Conservation (phyloP, 1,139 yeast species). For the Chernovozyma aurita region DNA sequence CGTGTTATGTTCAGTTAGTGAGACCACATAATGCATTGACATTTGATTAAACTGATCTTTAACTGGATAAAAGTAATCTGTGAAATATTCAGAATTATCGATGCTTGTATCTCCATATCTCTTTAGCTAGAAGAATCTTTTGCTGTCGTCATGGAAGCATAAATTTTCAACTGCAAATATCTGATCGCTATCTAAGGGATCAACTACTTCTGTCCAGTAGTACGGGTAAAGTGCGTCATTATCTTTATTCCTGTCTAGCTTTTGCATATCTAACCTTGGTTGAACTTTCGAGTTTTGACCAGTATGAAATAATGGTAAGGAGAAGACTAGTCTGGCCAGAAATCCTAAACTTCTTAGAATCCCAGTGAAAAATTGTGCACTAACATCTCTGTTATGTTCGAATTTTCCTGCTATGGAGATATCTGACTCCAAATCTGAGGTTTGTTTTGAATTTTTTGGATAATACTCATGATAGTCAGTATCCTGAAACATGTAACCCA, state of each 20-base stretch:
- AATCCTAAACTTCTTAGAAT: conserved; percentile 29
- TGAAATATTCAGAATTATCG: conserved; percentile 4
- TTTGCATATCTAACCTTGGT: conserved; percentile 21
- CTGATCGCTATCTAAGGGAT: conserved; percentile 26
- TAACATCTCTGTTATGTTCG: conserved; percentile 34
- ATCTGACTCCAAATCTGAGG: conserved; percentile 13
- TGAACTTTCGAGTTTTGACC: conserved; percentile 14
- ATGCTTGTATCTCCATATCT: conserved; percentile 10
- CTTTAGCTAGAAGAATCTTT: conserved; percentile 20
- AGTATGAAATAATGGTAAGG: conserved; percentile 26
- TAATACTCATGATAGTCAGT: conserved; percentile 14
- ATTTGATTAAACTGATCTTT: conserved; percentile 25
- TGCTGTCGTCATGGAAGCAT: conserved; percentile 29
- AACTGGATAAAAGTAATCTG: conserved; percentile 21
- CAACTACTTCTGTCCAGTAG: conserved; percentile 37
- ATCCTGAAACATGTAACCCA: conserved; percentile 24
- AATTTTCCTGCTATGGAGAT: conserved; percentile 20
- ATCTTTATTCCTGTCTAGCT: conserved; percentile 25
- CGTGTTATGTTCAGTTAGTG: conserved; percentile 16
- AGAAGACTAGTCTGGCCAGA: conserved; percentile 29
- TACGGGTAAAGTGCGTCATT: conserved; percentile 36
- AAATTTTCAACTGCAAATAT: conserved; percentile 27
- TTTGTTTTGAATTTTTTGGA: conserved; percentile 17
- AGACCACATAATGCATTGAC: conserved; percentile 32
- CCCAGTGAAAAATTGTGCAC: conserved; percentile 33